Base-by-base conservation (phyloP, 2,329 filamentous ascomycete genomes). In the Endoconidiophora polonica region DNA sequence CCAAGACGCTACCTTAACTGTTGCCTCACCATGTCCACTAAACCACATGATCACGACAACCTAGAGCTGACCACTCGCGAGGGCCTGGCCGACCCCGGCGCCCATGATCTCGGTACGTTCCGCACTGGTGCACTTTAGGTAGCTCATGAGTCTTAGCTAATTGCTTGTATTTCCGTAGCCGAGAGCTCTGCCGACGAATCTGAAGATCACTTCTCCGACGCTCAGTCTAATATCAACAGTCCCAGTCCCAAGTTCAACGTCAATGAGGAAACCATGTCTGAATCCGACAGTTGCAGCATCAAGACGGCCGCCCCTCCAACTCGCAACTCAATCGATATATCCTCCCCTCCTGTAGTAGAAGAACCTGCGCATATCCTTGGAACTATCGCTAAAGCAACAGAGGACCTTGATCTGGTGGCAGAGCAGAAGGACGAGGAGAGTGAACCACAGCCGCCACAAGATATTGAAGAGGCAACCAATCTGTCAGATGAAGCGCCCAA, bases 131-230 rank as follows among this genome's bases (percentile, higher is more conserved):
- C 7, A 41, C 7, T 52, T 65, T 79, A 54, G 71, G 77, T 79
- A 60, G 29, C 56, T 55, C 44, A 38, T 46, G 29, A 40, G 40
- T 12, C 14, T 23, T 44, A 54, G 50, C 20, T 29, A 4, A 43
- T 14, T 22, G 16, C 22, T 22, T 41, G 22, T 46, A 23, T 38
- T 39, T 12, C 12, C 26, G 9, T 39, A 53, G 52, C 47, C 9
- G 51, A 53, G 44, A 37, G 47, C 29, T 53, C 51, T 20, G 48
- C 51, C 38, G 52, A 53, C 18, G 79, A 81, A 55, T 80, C 76
- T 24, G 79, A 82, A 43, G 79, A 83, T 56, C 79, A 82, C 63
- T 83, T 80, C 62, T 81, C 75, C 46, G 79, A 83, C 60, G 78
- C 79, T 33, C 74, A 74, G 49, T 79, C 76, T 33, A 70, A 63